Evolutionary conservation across 1,284 basidiomycete genomes (phyloP).

Genomic region (Trametes versicolor): DNA sequence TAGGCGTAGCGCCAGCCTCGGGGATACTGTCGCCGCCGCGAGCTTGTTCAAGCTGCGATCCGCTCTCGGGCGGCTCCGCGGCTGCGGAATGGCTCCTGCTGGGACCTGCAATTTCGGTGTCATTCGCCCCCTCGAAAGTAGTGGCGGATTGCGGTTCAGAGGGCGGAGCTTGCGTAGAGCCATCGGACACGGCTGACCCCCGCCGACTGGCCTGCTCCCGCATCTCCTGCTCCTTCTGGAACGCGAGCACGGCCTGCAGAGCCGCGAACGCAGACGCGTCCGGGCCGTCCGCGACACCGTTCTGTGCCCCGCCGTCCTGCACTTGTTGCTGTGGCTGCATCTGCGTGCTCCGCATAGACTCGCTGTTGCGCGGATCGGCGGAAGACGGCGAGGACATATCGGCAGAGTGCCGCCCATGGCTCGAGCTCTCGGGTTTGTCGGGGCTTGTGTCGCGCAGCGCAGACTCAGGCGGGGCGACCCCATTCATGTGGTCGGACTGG

Average conservation of each 20-base stretch:
- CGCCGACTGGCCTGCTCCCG: constrained; percentile 15
- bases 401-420: constrained; percentile 33
- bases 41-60: not conserved
- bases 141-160: not conserved
- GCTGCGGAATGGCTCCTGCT: not conserved
- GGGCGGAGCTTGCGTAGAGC: not conserved
- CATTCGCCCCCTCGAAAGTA: not conserved
- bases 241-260: constrained; percentile 40
- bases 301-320: not conserved
- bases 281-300: constrained; percentile 18
- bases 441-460: constrained; percentile 30
- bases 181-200: constrained; percentile 7
- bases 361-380: constrained; percentile 47
- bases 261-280: constrained; percentile 38
- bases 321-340: not conserved
- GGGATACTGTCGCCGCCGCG: not conserved
- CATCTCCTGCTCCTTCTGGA: constrained; percentile 32
- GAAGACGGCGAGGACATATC: constrained; percentile 43
- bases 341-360: constrained; percentile 38
- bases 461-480: constrained; percentile 33
- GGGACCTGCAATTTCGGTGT: not conserved
- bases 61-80: not conserved
- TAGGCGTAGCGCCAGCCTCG: not conserved
- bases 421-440: constrained; percentile 17
- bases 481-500: constrained; percentile 31